Evolutionary conservation across 805 yeast genomes (phyloP), one percentile per base, ranked within the genome.

Genomic region (Candida yuanshanica): DNA sequence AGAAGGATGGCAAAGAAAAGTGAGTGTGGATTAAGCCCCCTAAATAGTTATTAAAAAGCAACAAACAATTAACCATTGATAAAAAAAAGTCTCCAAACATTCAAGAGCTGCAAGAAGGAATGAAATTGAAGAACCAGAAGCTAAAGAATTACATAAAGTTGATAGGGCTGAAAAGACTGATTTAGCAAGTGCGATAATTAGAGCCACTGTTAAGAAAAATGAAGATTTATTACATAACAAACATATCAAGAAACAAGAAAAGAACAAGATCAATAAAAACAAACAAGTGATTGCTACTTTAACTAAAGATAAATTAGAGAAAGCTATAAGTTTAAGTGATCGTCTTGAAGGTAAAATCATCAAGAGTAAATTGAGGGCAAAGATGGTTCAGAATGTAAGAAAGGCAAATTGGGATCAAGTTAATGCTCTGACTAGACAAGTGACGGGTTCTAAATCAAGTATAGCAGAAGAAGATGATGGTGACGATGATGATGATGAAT

Each of bases 81-180:
- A 39, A 18, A 0, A 4, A 7, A 3, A 34, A 66, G 73, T 79
- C 21, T 80, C 87, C 16, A 81, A 81, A 49, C 79, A 74, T 46
- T 80, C 89, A 34, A 73, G 93, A 65, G 88, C 89, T 3, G 90
- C 93, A 2, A 77, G 90, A 64, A 70, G 88, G 58, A 83, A 81
- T 7, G 75, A 70, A 44, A 60, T 65, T 12, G 63, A 56, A 4
- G 70, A 64, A 16, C 66, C 72, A 1, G 75, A 72, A 51, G 72
- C 73, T 9, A 74, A 69, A 47, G 68, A 71, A 7, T 64, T 83
- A 25, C 65, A 68, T 20, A 58, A 64, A 11, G 59, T 82, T 16
- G 82, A 87, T 36, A 75, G 83, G 58, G 68, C 72, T 11, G 80
- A 78, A 47, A 70, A 70, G 42, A 73, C 80, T 14, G 85, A 80